phyloP scores from a whole-genome alignment of 352 stramenopile species.

The Pelagophyceae sp. region DNA sequence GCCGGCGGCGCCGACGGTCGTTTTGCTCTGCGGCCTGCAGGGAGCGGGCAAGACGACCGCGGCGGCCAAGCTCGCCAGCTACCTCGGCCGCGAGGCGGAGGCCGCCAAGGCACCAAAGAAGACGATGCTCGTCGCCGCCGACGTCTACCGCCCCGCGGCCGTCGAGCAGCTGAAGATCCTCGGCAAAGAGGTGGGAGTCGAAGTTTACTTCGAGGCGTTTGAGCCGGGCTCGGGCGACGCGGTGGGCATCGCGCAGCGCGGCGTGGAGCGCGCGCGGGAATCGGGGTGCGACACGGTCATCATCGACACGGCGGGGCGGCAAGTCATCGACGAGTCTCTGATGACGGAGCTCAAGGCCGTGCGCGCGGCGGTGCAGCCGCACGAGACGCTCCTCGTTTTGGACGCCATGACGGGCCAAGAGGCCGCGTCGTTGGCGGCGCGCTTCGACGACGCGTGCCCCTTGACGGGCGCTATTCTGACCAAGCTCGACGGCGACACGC shows the following conservation, averaged over 20 bases:
- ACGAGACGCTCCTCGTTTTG: conserved; percentile 70
- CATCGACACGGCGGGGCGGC: conserved; percentile 68
- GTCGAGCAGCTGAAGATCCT: conserved; percentile 66
- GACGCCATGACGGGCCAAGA: conserved; percentile 77
- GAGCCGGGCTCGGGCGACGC: conserved; percentile 48
- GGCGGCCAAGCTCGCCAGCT: conserved; percentile 62
- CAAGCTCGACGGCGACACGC: conserved; percentile 68
- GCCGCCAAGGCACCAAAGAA: conserved; percentile 48
- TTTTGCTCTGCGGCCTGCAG: conserved; percentile 65
- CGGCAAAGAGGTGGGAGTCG: conserved; percentile 52
- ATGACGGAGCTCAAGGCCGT: conserved; percentile 53
- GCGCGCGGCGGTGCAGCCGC: conserved; percentile 43
- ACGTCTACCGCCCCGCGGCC: conserved; percentile 68
- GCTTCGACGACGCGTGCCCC: conserved; percentile 61
- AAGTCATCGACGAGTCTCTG: conserved; percentile 59
- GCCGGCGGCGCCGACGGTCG: conserved; percentile 45
- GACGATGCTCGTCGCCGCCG: conserved; percentile 57
- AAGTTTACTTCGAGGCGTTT: conserved; percentile 43
- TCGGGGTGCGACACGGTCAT: conserved; percentile 64
- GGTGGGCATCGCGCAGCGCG: conserved; percentile 53
- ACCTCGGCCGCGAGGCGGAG: conserved; percentile 34
- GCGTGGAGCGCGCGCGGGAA: conserved; percentile 46
- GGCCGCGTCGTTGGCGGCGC: conserved; percentile 60
- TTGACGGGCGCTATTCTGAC: conserved; percentile 65
- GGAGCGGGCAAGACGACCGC: conserved; percentile 71